Conservation (phyloP, 2,329 filamentous ascomycete species). For the Colletotrichum liriopes region DNA sequence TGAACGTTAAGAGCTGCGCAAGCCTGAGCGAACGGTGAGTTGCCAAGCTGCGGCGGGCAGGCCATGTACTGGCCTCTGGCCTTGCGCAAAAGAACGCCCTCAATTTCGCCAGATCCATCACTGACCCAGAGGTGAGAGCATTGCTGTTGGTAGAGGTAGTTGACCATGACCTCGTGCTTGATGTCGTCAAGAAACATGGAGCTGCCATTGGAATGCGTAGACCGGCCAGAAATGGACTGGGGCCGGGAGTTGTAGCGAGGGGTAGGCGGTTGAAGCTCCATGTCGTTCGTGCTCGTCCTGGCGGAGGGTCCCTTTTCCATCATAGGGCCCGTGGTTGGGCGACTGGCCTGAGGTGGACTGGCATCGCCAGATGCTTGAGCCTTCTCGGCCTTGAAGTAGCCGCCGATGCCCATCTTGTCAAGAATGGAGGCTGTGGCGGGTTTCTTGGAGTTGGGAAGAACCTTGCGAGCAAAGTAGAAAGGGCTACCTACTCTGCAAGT, state of each 20-base stretch:
- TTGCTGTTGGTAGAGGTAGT: slow-evolving; percentile 86
- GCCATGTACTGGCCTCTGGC: slow-evolving; percentile 79
- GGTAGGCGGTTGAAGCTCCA: slow-evolving; percentile 65
- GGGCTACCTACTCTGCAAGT: background rate
- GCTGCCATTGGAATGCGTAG: slow-evolving; percentile 63
- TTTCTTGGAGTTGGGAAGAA: background rate
- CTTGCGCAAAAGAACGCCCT: slow-evolving; percentile 82
- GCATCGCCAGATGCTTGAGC: slow-evolving; percentile 49
- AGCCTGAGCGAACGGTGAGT: slow-evolving; percentile 75
- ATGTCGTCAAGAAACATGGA: slow-evolving; percentile 78
- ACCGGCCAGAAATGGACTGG: slow-evolving; percentile 66
- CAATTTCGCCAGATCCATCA: slow-evolving; percentile 76
- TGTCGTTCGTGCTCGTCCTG: slow-evolving; percentile 55
- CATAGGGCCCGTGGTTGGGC: slow-evolving; percentile 47
- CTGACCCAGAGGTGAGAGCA: slow-evolving; percentile 82
- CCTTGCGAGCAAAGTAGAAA: background rate
- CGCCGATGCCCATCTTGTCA: slow-evolving; percentile 71
- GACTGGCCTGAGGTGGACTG: slow-evolving; percentile 44
- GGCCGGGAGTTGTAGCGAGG: slow-evolving; percentile 66
- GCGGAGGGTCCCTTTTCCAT: slow-evolving; percentile 57
- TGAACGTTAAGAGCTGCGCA: slow-evolving; percentile 81
- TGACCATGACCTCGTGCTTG: slow-evolving; percentile 87
- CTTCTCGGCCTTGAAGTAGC: slow-evolving; percentile 74
- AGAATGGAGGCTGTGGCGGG: background rate
- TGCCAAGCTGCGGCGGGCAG: slow-evolving; percentile 76